These are phyloP conservation scores for Strombidium stylifer DNA, from an alignment of 73 alveolate genomes.

Conservation along the genomic window DNA sequence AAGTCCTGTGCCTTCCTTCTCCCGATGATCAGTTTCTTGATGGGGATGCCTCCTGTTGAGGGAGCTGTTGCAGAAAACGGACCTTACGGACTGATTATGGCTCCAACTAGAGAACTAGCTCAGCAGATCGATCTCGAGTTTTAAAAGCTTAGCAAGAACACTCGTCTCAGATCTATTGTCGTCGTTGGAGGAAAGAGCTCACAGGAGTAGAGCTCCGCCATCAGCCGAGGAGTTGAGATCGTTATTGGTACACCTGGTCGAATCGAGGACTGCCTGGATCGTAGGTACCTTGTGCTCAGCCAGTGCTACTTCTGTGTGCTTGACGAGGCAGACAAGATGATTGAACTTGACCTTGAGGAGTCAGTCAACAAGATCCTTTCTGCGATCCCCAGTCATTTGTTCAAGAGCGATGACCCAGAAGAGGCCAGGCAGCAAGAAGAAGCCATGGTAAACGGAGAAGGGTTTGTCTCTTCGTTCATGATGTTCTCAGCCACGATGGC, in stretches of 20 bases:
- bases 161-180: constrained; percentile 59
- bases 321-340: constrained; percentile 96
- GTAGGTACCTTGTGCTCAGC: constrained; percentile 83
- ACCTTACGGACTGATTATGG: constrained; percentile 88
- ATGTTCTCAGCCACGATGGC: constrained; percentile 82
- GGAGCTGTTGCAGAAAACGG: constrained; percentile 71
- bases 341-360: constrained; percentile 91
- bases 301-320: constrained; percentile 81
- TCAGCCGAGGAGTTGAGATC: constrained; percentile 89
- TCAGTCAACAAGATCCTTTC: constrained; percentile 69
- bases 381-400: constrained; percentile 39
- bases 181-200: constrained; percentile 88
- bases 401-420: neutral
- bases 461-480: constrained; percentile 21
- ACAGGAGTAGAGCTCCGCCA: constrained; percentile 81
- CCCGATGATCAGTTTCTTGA: constrained; percentile 72
- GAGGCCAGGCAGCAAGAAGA: constrained; percentile 31
- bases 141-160: constrained; percentile 44
- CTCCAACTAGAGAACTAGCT: constrained; percentile 98
- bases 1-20: constrained; percentile 87
- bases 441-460: constrained; percentile 37
- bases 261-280: constrained; percentile 89
- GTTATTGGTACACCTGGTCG: constrained; percentile 99
- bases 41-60: constrained; percentile 59
- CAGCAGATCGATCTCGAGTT: constrained; percentile 83